Base-by-base conservation (phyloP, 345 rosid species). In the Citrus maxima region DNA sequence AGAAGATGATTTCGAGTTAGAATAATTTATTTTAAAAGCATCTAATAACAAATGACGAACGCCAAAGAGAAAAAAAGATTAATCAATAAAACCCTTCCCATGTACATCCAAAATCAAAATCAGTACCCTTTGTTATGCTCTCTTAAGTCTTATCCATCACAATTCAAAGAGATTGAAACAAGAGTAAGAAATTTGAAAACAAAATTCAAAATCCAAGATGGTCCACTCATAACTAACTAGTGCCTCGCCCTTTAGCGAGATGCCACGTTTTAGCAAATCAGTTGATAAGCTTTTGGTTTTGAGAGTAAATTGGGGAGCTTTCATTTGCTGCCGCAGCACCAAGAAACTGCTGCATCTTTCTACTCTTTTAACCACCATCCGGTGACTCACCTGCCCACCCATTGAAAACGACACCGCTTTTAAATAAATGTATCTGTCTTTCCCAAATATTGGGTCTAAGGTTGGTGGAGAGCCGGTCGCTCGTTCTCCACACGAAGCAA, bases 391-490 rank as follows among this genome's bases (percentile, higher is more conserved):
- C 77, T 46, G 62, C 38, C 77, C 77, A 9, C 76, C n/a, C 18
- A 14, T 0, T 79, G 80, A 83, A 75, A 80, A 79, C 58, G 81
- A 78, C 74, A 13, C 40, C 18, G 58, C 22, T 54, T 54, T 54
- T 18, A 46, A 46, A 54, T 54, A 18, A 2, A 10, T 5, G 2
- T 18, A 4, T 6, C 16, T 54, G 7, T 54, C 58, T 18, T 16
- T 54, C 21, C 58, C 67, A 62, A 62, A 35, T 0, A 2, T 5
- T 6, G 77, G 76, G 82, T 80, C 38, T 64, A 80, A 35, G 83
- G 81, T 73, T 79, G 86, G 82, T 87, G 70, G 22, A 78, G 77
- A 65, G 54, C 79, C 70, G 78, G 86, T 84, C 78, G 63, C 85
- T 78, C 82, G 60, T 73, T 81, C 84, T 58, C 77, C 86, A 65